These are phyloP conservation scores for Conticribra guillardii DNA, from an alignment of 108 stramenopile species.

Conservation along the genomic window DNA sequence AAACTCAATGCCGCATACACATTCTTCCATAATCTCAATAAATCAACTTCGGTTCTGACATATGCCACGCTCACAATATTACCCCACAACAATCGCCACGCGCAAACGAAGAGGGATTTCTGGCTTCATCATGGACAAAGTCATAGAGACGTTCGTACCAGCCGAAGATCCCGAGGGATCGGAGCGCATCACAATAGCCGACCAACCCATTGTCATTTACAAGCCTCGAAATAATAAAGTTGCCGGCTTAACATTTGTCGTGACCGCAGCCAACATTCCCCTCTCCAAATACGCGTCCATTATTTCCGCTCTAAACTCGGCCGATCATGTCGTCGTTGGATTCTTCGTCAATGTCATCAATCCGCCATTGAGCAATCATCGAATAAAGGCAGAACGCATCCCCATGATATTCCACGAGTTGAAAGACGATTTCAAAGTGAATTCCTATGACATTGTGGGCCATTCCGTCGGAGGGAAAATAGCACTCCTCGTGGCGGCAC, in stretches of 20 bases:
- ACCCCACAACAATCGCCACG: neutral
- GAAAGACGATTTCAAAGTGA: constrained; percentile 23
- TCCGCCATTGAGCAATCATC: constrained; percentile 17
- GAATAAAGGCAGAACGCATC: constrained; percentile 26
- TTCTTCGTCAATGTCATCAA: constrained; percentile 25
- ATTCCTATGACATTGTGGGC: constrained; percentile 34
- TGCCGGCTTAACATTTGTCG: constrained; percentile 25
- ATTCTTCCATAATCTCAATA: too few species aligned
- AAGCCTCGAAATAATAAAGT: constrained; percentile 25
- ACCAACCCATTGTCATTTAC: constrained; percentile 28
- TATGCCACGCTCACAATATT: neutral
- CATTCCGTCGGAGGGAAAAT: constrained; percentile 38
- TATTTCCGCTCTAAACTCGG: constrained; percentile 14
- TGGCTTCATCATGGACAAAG: constrained; percentile 7
- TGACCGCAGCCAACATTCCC: constrained; percentile 38
- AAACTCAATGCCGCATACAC: too few species aligned
- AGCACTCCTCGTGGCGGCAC: constrained; percentile 29
- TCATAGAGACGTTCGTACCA: constrained; percentile 23
- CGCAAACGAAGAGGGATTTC: constrained; percentile 1
- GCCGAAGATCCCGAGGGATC: constrained; percentile 31
- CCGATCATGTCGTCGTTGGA: constrained; percentile 30
- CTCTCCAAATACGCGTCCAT: constrained; percentile 37
- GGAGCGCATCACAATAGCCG: constrained; percentile 21
- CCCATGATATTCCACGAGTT: constrained; percentile 22
- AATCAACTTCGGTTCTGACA: too few species aligned